These are phyloP conservation scores for Pseudogymnoascus sp. DNA, from an alignment of 2,329 filamentous ascomycete species.

Conservation along the genomic window DNA sequence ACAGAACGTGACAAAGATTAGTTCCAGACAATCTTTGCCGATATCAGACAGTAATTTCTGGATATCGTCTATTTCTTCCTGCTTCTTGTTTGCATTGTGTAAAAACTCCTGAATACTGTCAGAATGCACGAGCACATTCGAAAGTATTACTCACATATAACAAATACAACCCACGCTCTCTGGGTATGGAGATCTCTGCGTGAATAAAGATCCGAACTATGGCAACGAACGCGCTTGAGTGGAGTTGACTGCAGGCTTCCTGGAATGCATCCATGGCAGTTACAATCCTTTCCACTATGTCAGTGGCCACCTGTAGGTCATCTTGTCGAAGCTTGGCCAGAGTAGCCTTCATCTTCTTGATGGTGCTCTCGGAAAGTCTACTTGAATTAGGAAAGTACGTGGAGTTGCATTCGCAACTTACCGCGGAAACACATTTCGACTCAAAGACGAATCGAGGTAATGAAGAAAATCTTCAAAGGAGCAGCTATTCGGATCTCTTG, in stretches of 20 bases:
- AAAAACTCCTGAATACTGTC: background rate
- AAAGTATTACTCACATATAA: background rate
- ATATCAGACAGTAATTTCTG: background rate
- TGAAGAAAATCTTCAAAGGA: conserved; percentile 4
- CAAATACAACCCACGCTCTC: conserved; percentile 6
- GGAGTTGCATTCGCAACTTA: background rate
- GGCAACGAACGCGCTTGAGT: background rate
- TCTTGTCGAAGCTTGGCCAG: background rate
- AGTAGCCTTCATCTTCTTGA: background rate
- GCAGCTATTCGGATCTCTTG: background rate
- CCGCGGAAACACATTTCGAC: background rate
- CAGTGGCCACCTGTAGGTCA: background rate
- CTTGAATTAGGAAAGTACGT: background rate
- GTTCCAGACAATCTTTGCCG: background rate
- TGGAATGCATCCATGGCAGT: background rate
- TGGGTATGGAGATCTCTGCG: background rate
- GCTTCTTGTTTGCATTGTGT: background rate
- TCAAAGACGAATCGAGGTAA: background rate
- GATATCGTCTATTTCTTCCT: background rate
- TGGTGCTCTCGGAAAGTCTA: background rate
- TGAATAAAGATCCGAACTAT: background rate
- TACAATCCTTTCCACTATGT: background rate
- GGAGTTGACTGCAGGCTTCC: background rate
- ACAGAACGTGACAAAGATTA: background rate
- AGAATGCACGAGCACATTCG: background rate